Percentiles rank a stretch among this genome's conserved stretches.
These are phyloP conservation scores for Herpetomonas tarakana DNA, from an alignment of 208 protist genomes.

Conservation along the genomic window DNA sequence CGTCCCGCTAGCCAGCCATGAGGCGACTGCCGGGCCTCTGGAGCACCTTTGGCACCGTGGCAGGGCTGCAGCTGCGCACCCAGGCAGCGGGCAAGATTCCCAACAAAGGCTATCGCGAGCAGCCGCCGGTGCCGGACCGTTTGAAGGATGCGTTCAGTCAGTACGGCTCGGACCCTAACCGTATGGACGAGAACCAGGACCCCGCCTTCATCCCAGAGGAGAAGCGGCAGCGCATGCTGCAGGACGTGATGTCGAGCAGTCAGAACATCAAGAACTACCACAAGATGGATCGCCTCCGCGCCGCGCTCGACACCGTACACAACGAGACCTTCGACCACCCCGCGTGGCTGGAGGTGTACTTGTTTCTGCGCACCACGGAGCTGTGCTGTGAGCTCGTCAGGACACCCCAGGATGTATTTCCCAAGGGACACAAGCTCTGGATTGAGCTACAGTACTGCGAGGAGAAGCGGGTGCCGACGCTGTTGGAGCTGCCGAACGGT, in stretches of 20 bases:
- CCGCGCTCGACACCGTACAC: slow-evolving; percentile 60
- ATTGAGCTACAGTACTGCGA: slow-evolving; percentile 83
- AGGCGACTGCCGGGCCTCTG: too few species aligned
- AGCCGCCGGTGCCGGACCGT: slow-evolving; percentile 71
- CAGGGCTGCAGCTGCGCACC: slow-evolving; percentile 19
- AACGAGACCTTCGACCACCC: slow-evolving; percentile 43
- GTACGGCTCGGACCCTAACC: slow-evolving; percentile 50
- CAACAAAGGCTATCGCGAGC: slow-evolving; percentile 79
- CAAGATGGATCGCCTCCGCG: slow-evolving; percentile 79
- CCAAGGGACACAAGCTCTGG: slow-evolving; percentile 79
- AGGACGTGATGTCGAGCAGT: slow-evolving; percentile 54
- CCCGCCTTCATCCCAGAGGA: slow-evolving; percentile 76
- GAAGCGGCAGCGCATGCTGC: slow-evolving; percentile 56
- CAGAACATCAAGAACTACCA: slow-evolving; percentile 59
- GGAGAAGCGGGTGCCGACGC: slow-evolving; percentile 62
- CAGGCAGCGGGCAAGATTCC: slow-evolving; percentile 27
- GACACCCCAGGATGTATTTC: slow-evolving; percentile 61
- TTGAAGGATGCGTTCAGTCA: slow-evolving; percentile 73
- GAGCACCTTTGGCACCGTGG: too few species aligned
- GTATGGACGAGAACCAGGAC: slow-evolving; percentile 45
- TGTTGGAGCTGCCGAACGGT: slow-evolving; percentile 78
- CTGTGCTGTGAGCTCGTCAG: slow-evolving; percentile 71
- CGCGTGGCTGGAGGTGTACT: slow-evolving; percentile 79
- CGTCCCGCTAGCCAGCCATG: too few species aligned
- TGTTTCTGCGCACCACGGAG: slow-evolving; percentile 87